Percentiles rank a stretch among this genome's conserved stretches.
phyloP scores from a whole-genome alignment of 2,329 filamentous ascomycete genomes.

The Penicillium verrucosum region DNA sequence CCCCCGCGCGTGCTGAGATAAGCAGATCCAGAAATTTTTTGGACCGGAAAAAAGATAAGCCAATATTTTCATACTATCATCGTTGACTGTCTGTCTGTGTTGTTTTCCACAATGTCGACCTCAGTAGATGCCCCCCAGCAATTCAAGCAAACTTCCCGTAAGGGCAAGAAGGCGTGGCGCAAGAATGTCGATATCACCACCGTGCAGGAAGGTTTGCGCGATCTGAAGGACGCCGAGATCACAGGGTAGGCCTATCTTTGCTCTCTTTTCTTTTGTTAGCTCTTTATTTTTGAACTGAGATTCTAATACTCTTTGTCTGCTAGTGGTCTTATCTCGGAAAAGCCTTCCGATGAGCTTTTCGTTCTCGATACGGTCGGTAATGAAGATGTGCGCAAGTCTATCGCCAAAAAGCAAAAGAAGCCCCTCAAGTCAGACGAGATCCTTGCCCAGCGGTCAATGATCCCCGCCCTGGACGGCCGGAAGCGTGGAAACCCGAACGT shows the following conservation, averaged over 20 bases:
- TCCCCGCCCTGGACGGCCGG: conserved; percentile 72
- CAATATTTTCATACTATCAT: conserved; percentile 13
- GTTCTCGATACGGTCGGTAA: conserved; percentile 74
- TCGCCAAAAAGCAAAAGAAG: conserved; percentile 73
- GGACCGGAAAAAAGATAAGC: conserved; percentile 26
- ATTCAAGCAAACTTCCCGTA: conserved; percentile 83
- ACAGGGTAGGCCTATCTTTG: conserved; percentile 60
- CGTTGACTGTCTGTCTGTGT: conserved; percentile 1
- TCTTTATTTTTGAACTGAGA: conserved; percentile 3
- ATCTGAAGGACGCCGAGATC: conserved; percentile 85
- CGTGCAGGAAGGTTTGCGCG: conserved; percentile 75
- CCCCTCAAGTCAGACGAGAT: conserved; percentile 88
- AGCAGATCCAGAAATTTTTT: conserved; percentile 34
- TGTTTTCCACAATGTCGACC: conserved; percentile 33
- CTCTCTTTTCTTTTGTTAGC: not conserved
- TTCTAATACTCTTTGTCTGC: conserved; percentile 11
- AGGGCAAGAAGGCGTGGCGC: conserved; percentile 98
- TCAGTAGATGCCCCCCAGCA: conserved; percentile 64
- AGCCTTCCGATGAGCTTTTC: conserved; percentile 79
- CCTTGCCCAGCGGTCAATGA: conserved; percentile 74
- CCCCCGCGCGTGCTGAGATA: conserved; percentile 31
- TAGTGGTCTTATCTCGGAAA: conserved; percentile 83
- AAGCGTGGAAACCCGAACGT: conserved; percentile 72
- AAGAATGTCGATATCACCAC: conserved; percentile 96
- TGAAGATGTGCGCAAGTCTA: conserved; percentile 60